Percentiles rank a stretch among this genome's conserved stretches.
Conservation (phyloP, 108 stramenopile species). For the Craspedostauros australis region DNA sequence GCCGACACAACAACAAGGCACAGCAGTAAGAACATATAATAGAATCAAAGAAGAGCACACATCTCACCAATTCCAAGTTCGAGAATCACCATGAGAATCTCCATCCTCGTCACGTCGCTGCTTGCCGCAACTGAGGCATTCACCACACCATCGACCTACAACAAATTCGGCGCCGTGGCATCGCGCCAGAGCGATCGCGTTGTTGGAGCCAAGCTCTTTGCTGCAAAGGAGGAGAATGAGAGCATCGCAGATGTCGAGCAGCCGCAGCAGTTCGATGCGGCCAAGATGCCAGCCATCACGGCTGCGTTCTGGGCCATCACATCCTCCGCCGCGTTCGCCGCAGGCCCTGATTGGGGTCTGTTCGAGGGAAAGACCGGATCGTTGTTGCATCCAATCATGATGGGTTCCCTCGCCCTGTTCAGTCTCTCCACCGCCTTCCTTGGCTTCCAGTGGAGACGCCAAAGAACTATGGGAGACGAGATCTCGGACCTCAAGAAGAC, state of each 20-base stretch:
- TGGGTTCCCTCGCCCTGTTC: constrained; percentile 60
- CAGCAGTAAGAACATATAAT: too few species aligned
- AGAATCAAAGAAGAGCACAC: too few species aligned
- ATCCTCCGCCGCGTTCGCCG: constrained; percentile 25
- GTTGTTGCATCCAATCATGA: constrained; percentile 87
- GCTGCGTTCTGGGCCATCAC: constrained; percentile 16
- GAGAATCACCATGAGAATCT: constrained; percentile 20
- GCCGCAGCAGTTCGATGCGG: background rate
- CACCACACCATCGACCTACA: constrained; percentile 1
- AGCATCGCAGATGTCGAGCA: background rate
- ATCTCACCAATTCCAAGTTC: background rate
- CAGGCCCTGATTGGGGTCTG: constrained; percentile 52
- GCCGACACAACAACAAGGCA: too few species aligned
- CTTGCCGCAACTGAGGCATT: constrained; percentile 15
- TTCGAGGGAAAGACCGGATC: constrained; percentile 75
- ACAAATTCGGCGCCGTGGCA: background rate
- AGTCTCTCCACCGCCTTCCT: constrained; percentile 76
- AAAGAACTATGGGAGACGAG: constrained; percentile 86
- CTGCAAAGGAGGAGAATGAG: background rate
- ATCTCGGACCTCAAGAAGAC: constrained; percentile 62
- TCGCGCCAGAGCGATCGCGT: background rate
- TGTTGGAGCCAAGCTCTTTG: too few species aligned
- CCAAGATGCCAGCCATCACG: constrained; percentile 9
- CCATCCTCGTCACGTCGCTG: constrained; percentile 2
- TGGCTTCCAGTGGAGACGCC: constrained; percentile 91